Evolutionary conservation across 192 early-diverging fungal species (phyloP).

Genomic region (Backusella tuberculispora): DNA sequence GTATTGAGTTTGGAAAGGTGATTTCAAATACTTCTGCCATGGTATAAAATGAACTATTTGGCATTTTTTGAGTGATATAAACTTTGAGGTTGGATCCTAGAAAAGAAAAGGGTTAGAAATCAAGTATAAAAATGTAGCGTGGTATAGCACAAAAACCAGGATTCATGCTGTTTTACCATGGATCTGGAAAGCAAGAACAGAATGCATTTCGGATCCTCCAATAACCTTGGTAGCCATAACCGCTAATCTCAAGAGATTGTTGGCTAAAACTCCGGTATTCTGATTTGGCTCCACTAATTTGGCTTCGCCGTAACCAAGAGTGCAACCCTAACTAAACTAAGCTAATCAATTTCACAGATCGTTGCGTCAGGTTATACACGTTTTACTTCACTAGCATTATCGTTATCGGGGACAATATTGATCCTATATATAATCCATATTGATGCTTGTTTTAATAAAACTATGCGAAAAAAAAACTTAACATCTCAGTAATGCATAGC

Average conservation of each 20-base stretch:
- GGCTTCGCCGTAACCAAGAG: conserved; percentile 10
- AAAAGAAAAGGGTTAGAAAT: conserved; percentile 1
- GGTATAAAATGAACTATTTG: conserved; percentile 7
- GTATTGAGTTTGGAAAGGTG: background rate
- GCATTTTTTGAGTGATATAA: conserved; percentile 14
- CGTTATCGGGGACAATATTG: background rate
- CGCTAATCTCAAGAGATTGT: conserved; percentile 14
- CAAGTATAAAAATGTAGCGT: background rate
- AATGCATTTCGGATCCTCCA: background rate
- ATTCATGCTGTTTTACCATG: conserved; percentile 17
- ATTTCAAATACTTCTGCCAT: background rate
- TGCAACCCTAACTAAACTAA: conserved; percentile 4
- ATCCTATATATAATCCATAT: conserved; percentile 10
- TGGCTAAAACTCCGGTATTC: conserved; percentile 8
- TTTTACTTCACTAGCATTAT: background rate
- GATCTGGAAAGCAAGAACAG: conserved; percentile 9
- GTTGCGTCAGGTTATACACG: conserved; percentile 1
- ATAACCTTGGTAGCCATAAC: background rate
- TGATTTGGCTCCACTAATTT: conserved; percentile 5
- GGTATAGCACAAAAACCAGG: conserved; percentile 3
- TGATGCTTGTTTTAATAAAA: conserved; percentile 14
- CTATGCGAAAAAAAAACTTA: background rate
- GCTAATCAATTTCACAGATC: conserved; percentile 8
- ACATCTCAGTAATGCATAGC: conserved; percentile 5
- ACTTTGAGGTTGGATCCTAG: conserved; percentile 1